Evolutionary conservation across 192 early-diverging fungal species (phyloP).

Genomic region (Umbelopsis vinacea): DNA sequence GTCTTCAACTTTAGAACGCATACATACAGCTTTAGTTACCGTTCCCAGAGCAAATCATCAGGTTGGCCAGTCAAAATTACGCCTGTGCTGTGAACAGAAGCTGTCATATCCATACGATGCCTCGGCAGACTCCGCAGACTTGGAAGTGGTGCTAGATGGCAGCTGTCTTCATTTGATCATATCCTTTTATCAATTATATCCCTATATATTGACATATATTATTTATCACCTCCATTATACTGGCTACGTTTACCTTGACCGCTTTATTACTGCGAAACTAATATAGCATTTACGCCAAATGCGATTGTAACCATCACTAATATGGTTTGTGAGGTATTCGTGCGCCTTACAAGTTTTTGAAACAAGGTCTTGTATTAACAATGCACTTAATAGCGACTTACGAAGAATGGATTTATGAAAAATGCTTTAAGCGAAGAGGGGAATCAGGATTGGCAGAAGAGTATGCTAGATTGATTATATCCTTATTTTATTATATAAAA

Average conservation of each 20-base stretch:
- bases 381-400: no score
- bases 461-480: no score
- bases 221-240: background rate
- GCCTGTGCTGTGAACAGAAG: background rate
- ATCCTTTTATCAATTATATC: background rate
- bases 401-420: no score
- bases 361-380: no score
- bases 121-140: background rate
- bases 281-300: background rate
- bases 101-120: background rate
- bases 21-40: background rate
- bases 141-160: background rate
- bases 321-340: background rate
- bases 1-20: conserved; percentile 2
- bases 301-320: background rate
- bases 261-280: background rate
- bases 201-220: background rate
- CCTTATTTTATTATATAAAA: no score
- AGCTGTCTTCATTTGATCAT: background rate
- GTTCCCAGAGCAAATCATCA: background rate
- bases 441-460: no score
- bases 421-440: no score
- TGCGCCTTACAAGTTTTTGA: no score
- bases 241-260: background rate
- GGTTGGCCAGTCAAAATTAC: background rate